These are phyloP conservation scores for Thelonectria olida DNA, from an alignment of 2,329 filamentous ascomycete genomes.

Conservation along the genomic window DNA sequence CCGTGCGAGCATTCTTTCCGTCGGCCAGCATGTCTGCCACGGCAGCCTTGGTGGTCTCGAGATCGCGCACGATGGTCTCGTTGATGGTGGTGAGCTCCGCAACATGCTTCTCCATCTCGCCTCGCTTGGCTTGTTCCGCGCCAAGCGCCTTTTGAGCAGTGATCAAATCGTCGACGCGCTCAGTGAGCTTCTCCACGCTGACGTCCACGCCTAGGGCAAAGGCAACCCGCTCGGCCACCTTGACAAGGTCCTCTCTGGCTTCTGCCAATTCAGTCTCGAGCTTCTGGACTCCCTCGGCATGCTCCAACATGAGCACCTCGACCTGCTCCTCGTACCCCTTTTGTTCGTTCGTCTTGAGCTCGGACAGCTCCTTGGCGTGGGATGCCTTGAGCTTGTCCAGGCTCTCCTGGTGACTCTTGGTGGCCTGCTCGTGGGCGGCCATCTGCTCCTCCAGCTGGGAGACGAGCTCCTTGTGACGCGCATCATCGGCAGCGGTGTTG, in stretches of 20 bases:
- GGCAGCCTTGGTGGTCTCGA: slow-evolving; percentile 67
- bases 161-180: slow-evolving; percentile 66
- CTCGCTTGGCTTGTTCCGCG: slow-evolving; percentile 66
- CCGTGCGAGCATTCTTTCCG: slow-evolving; percentile 49
- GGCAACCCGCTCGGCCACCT: slow-evolving; percentile 71
- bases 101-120: slow-evolving; percentile 65
- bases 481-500: slow-evolving; percentile 54
- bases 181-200: slow-evolving; percentile 73
- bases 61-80: slow-evolving; percentile 67
- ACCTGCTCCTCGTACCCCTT: slow-evolving; percentile 67
- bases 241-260: slow-evolving; percentile 72
- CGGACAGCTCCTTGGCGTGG: slow-evolving; percentile 61
- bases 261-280: slow-evolving; percentile 71
- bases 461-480: slow-evolving; percentile 58
- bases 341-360: slow-evolving; percentile 59
- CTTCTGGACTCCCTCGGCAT: slow-evolving; percentile 63
- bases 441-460: slow-evolving; percentile 67
- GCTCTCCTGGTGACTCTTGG: slow-evolving; percentile 63
- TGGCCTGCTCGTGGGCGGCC: slow-evolving; percentile 64
- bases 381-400: slow-evolving; percentile 59
- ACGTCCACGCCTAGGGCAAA: slow-evolving; percentile 69
- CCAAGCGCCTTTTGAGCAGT: slow-evolving; percentile 67
- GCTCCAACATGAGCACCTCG: slow-evolving; percentile 67
- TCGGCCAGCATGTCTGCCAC: slow-evolving; percentile 64
- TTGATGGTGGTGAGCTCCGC: slow-evolving; percentile 66